A percentile compares a stretch with the other conserved stretches of the same genome.
Conservation (phyloP, 2,329 filamentous ascomycete genomes). For the Talaromyces sp. region DNA sequence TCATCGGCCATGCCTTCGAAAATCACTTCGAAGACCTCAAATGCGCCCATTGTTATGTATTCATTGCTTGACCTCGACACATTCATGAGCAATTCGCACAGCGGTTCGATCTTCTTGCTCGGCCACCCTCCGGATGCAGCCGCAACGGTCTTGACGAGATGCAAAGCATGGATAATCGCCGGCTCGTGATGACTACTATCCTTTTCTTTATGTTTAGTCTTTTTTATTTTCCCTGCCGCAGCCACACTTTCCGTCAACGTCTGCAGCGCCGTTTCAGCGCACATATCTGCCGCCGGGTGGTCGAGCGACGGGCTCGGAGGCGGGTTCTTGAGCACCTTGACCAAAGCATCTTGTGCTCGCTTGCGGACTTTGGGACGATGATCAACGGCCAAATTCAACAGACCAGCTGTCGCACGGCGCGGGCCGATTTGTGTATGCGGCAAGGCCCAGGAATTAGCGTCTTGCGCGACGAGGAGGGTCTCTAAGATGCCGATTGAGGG, state of each 20-base stretch:
- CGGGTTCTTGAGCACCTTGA: slow-evolving; percentile 75
- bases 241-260: slow-evolving; percentile 71
- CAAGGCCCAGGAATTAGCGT: slow-evolving; percentile 81
- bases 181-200: slow-evolving; percentile 69
- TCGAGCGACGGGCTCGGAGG: slow-evolving; percentile 90
- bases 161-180: slow-evolving; percentile 82
- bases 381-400: slow-evolving; percentile 81
- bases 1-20: slow-evolving; percentile 89
- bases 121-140: slow-evolving; percentile 90
- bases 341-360: slow-evolving; percentile 83
- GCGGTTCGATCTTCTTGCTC: slow-evolving; percentile 85
- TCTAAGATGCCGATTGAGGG: slow-evolving; percentile 91
- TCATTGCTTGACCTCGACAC: slow-evolving; percentile 91
- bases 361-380: slow-evolving; percentile 90
- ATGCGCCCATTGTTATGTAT: slow-evolving; percentile 92
- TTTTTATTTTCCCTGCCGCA: slow-evolving; percentile 65
- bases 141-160: slow-evolving; percentile 87
- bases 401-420: slow-evolving; percentile 77
- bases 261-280: slow-evolving; percentile 82
- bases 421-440: slow-evolving; percentile 79
- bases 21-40: slow-evolving; percentile 96
- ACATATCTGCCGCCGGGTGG: slow-evolving; percentile 93
- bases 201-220: slow-evolving; percentile 35
- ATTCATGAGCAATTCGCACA: slow-evolving; percentile 83
- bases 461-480: slow-evolving; percentile 84